These are phyloP conservation scores for Syncephalastrum monosporum DNA, from an alignment of 371 early-diverging fungal species.

Conservation along the genomic window DNA sequence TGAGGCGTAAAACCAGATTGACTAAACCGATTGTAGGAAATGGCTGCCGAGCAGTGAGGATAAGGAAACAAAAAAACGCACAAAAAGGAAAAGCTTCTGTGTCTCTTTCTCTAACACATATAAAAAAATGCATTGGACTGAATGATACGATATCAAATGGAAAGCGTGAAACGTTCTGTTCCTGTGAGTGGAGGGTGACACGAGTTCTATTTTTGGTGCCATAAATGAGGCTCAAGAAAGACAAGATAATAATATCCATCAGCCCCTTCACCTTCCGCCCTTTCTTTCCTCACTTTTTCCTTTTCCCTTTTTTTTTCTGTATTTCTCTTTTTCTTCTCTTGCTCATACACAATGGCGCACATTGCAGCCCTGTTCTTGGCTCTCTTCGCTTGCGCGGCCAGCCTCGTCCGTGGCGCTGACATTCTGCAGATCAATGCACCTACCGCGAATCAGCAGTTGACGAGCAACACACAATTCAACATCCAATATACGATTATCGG, in stretches of 20 bases:
- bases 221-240: conserved; percentile 5
- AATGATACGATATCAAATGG: conserved; percentile 1
- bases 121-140: conserved; percentile 8
- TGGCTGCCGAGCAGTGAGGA: conserved; percentile 13
- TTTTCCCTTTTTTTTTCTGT: conserved; percentile 2
- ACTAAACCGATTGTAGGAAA: conserved; percentile 11
- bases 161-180: neutral
- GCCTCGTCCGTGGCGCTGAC: neutral
- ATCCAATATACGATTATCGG: conserved; percentile 23
- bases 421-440: conserved; percentile 14
- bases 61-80: too few species aligned
- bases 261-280: neutral
- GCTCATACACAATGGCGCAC: neutral
- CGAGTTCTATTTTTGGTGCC: neutral
- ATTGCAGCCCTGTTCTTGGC: neutral
- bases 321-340: neutral
- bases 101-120: conserved; percentile 2
- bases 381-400: neutral
- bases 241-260: conserved; percentile 2
- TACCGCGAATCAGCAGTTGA: conserved; percentile 10
- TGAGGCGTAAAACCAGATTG: neutral
- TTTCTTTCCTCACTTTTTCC: conserved; percentile 3
- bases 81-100: conserved; percentile 2
- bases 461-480: conserved; percentile 16
- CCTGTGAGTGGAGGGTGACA: conserved; percentile 1